Percentiles rank a stretch among this genome's conserved stretches.
These are phyloP conservation scores for Apostasia ramifera DNA, from an alignment of 106 monocot species.

Conservation along the genomic window DNA sequence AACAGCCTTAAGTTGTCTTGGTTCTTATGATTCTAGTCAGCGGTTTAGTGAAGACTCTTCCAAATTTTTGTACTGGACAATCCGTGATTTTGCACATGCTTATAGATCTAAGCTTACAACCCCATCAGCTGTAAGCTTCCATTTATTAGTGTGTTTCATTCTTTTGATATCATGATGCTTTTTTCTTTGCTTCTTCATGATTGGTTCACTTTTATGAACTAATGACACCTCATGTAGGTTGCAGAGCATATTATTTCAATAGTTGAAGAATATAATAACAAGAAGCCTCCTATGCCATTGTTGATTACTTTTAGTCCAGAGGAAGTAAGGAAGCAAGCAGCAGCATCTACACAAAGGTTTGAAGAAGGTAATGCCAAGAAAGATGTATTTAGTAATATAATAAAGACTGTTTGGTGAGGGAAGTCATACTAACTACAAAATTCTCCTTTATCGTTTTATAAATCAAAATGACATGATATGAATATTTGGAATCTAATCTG, in stretches of 20 bases:
- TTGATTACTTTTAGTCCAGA: constrained; percentile 63
- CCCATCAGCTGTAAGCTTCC: constrained; percentile 66
- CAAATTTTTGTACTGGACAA: constrained; percentile 86
- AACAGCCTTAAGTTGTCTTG: constrained; percentile 41
- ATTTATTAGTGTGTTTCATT: neutral
- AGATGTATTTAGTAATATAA: constrained; percentile 2
- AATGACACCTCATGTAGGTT: constrained; percentile 28
- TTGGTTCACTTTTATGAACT: neutral
- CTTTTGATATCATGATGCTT: neutral
- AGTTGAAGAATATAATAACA: constrained; percentile 54
- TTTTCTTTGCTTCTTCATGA: neutral
- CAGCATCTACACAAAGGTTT: constrained; percentile 79
- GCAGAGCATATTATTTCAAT: constrained; percentile 78
- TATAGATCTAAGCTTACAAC: constrained; percentile 68
- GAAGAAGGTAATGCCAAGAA: constrained; percentile 36
- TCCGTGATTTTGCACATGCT: constrained; percentile 96
- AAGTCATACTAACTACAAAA: too few relatives aligned
- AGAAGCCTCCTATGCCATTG: constrained; percentile 60
- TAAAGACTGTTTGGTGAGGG: neutral
- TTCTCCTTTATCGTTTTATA: too few relatives aligned
- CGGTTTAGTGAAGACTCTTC: constrained; percentile 19
- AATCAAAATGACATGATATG: too few relatives aligned
- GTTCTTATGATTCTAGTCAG: constrained; percentile 40
- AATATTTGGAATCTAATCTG: too few relatives aligned
- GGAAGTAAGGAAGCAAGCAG: constrained; percentile 80